Base-by-base conservation (phyloP, 495 filamentous ascomycete species). In the Apiosordaria backusii region DNA sequence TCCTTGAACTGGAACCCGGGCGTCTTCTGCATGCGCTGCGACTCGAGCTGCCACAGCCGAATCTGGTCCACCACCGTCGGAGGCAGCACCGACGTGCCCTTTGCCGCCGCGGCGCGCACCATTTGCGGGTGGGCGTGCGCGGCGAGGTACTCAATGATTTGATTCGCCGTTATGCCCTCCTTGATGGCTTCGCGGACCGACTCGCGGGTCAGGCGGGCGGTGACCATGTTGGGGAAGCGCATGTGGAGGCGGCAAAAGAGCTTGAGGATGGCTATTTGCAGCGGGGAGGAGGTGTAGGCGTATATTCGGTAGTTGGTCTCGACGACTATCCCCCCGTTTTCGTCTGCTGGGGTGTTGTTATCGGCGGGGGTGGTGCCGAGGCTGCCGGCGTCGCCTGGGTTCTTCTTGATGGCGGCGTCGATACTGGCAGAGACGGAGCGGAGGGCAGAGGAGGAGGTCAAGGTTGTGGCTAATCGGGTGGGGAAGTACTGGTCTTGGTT, bases 251-350 rank as follows among this genome's bases (percentile, higher is more conserved):
- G 87, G 27, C 88, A 84, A 79, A 99, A 99, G 66, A 99, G 88
- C 35, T 88, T 86, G n/a, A 99, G 87, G 59, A 99, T 90, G 62
- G 92, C 91, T 68, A 97, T 98, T 75, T 96, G 93, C 0, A 99
- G 85, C 0, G 92, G 91, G 0, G 92, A 97, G 24, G 87, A 87
- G 5, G 96, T 97, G 80, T 98, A 99, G 29, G 95, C 95, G 79
- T 99, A 99, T 69, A 99, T 78, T 26, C 95, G 91, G 80, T 97
- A 97, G 80, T 99, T 99, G n/a, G 95, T 99, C 82, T 99, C 95
- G 70, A 98, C 84, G 70, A 99, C 90, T 72, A 99, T 92, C 81
- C 93, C 94, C 45, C 93, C 94, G 63, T 88, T 87, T 16, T 65
- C 40, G 18, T 67, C n/a, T 19, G 63, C 26, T 15, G 63, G 55